These are phyloP conservation scores for Pelargonium myrrhifolium DNA, from an alignment of 441 rosid species.

Conservation along the genomic window DNA sequence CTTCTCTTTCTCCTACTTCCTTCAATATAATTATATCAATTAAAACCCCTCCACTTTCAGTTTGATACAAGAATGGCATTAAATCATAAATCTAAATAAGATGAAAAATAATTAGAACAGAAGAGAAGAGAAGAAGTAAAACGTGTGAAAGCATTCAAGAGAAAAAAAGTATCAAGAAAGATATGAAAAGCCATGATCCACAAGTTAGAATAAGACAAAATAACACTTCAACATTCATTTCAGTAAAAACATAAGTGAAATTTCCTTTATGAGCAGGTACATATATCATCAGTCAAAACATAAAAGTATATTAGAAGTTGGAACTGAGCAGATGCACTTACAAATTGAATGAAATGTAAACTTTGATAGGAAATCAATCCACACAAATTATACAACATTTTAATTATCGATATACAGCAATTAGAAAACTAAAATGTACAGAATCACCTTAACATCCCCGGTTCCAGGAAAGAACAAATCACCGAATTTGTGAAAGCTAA, in stretches of 20 bases:
- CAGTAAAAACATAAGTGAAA: background rate
- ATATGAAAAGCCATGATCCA: background rate
- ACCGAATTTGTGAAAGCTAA: slow-evolving; percentile 95
- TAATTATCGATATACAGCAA: background rate
- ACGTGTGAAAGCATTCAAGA: background rate
- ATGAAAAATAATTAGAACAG: background rate
- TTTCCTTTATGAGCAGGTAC: background rate
- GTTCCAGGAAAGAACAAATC: slow-evolving; percentile 98
- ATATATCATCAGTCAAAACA: background rate
- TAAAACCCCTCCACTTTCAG: slow-evolving; percentile 17
- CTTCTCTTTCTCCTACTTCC: slow-evolving; percentile 97
- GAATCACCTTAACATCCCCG: slow-evolving; percentile 85
- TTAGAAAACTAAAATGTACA: slow-evolving; percentile 6
- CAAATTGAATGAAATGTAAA: background rate
- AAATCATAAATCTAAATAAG: slow-evolving; percentile 2
- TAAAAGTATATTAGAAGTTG: no score
- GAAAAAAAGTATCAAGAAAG: background rate
- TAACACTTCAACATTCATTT: background rate
- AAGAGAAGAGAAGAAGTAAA: background rate
- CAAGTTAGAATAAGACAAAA: background rate
- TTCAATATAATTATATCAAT: slow-evolving; percentile 39
- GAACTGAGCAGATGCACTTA: background rate
- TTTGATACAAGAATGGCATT: slow-evolving; percentile 15
- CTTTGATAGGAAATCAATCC: background rate
- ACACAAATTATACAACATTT: background rate